phyloP scores from a whole-genome alignment of 805 yeast genomes.

The Lachancea mirantina region DNA sequence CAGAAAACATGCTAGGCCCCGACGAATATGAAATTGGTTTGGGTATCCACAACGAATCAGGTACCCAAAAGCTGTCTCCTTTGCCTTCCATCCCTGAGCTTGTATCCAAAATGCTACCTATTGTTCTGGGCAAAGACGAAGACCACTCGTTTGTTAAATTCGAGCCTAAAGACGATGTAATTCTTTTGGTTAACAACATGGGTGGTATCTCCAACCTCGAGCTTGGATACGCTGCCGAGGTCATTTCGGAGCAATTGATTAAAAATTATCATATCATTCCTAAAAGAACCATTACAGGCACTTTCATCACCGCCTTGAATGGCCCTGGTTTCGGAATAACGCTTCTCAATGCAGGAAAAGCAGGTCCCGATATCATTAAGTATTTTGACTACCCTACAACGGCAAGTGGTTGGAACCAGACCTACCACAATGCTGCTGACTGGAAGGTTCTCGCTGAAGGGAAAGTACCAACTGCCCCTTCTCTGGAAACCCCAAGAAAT shows the following conservation, averaged over 20 bases:
- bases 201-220: slow-evolving; percentile 82
- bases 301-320: slow-evolving; percentile 75
- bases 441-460: slow-evolving; percentile 41
- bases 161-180: slow-evolving; percentile 50
- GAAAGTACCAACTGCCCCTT: slow-evolving; percentile 19
- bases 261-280: slow-evolving; percentile 48
- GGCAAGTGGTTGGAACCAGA: slow-evolving; percentile 51
- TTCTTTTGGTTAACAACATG: slow-evolving; percentile 65
- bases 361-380: slow-evolving; percentile 31
- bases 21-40: slow-evolving; percentile 77
- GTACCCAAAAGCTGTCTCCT: slow-evolving; percentile 41
- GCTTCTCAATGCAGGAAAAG: slow-evolving; percentile 53
- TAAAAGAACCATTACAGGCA: slow-evolving; percentile 56
- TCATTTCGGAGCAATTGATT: slow-evolving; percentile 44
- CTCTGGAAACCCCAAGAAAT: slow-evolving; percentile 19
- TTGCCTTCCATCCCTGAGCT: slow-evolving; percentile 60
- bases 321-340: slow-evolving; percentile 85
- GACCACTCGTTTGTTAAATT: slow-evolving; percentile 75
- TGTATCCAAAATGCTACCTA: slow-evolving; percentile 44
- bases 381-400: slow-evolving; percentile 23
- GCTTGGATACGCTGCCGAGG: slow-evolving; percentile 56
- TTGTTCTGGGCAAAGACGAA: slow-evolving; percentile 51
- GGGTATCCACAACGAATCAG: slow-evolving; percentile 91
- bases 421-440: slow-evolving; percentile 65
- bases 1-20: slow-evolving; percentile 40